phyloP scores from a whole-genome alignment of 306 rosid genomes.

The Aeschynomene evenia region DNA sequence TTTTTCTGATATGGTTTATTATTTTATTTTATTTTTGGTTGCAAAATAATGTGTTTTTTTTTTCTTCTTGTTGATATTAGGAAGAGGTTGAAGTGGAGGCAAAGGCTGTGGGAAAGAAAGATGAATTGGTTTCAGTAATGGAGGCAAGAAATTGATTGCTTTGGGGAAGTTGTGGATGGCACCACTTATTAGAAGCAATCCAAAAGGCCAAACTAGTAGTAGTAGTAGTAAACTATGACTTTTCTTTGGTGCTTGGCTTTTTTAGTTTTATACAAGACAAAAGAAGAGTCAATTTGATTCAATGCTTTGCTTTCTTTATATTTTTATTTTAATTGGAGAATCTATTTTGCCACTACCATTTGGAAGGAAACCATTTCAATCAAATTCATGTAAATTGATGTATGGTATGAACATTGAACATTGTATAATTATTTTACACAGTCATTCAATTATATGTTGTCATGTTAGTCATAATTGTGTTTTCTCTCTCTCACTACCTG shows the following conservation, averaged over 20 bases:
- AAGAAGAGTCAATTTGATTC: background rate
- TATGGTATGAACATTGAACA: background rate
- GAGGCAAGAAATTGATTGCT: conserved; percentile 42
- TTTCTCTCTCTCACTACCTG: too few species aligned
- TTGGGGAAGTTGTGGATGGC: conserved; percentile 45
- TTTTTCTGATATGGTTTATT: background rate
- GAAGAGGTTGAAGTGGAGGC: conserved; percentile 50
- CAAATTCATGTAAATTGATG: background rate
- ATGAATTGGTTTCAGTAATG: conserved; percentile 28
- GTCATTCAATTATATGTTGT: too few species aligned
- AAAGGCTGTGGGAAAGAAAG: conserved; percentile 35
- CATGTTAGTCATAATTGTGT: too few species aligned
- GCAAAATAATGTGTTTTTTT: too few species aligned
- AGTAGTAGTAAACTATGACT: conserved; percentile 28
- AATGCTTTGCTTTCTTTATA: background rate
- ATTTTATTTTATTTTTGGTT: background rate
- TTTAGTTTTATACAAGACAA: background rate
- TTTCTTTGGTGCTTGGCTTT: background rate
- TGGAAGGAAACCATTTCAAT: background rate
- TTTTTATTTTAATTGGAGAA: background rate
- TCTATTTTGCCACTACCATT: background rate
- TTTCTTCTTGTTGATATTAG: conserved; percentile 21
- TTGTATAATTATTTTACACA: too few species aligned
- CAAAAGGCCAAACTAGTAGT: background rate
- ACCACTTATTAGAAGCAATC: background rate